A percentile compares a stretch with the other conserved stretches of the same genome.
These are phyloP conservation scores for Theileria luwenshuni DNA, from an alignment of 169 alveolate species.

Conservation along the genomic window DNA sequence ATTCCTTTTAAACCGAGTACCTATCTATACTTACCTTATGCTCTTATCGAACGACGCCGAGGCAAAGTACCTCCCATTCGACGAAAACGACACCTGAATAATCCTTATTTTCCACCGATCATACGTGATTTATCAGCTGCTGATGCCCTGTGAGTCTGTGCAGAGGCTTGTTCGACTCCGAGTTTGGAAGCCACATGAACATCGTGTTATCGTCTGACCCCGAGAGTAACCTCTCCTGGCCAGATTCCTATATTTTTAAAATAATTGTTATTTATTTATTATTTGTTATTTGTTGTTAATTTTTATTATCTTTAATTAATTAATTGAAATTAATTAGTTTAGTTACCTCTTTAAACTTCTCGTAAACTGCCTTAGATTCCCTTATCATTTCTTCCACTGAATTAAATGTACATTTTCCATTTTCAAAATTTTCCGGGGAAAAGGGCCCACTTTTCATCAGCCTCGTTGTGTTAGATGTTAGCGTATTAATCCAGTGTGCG, in stretches of 20 bases:
- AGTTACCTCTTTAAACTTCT: constrained; percentile 53
- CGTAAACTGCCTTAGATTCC: constrained; percentile 49
- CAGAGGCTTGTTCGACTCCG: constrained; percentile 71
- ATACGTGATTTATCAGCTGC: constrained; percentile 92
- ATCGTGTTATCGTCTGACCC: constrained; percentile 98
- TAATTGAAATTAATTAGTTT: not conserved
- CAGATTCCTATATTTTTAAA: constrained; percentile 57
- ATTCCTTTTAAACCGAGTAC: not conserved
- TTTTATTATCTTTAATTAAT: too few relatives aligned
- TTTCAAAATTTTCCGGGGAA: constrained; percentile 71
- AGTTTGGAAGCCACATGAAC: constrained; percentile 90
- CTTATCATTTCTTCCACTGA: constrained; percentile 42
- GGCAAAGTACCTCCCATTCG: constrained; percentile 95
- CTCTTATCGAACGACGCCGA: constrained; percentile 98
- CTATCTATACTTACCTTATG: constrained; percentile 72
- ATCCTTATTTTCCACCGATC: not conserved
- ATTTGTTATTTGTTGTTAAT: too few relatives aligned
- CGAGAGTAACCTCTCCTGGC: constrained; percentile 93
- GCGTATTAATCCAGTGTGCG: constrained; percentile 98
- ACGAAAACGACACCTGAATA: constrained; percentile 86
- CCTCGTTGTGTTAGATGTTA: constrained; percentile 93
- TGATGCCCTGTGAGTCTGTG: constrained; percentile 97
- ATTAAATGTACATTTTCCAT: constrained; percentile 35
- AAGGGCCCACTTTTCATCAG: constrained; percentile 90
- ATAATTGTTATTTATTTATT: constrained; percentile 68